Base-by-base conservation (phyloP, 768 basidiomycete species). In the Xanthoconium stramineum region DNA sequence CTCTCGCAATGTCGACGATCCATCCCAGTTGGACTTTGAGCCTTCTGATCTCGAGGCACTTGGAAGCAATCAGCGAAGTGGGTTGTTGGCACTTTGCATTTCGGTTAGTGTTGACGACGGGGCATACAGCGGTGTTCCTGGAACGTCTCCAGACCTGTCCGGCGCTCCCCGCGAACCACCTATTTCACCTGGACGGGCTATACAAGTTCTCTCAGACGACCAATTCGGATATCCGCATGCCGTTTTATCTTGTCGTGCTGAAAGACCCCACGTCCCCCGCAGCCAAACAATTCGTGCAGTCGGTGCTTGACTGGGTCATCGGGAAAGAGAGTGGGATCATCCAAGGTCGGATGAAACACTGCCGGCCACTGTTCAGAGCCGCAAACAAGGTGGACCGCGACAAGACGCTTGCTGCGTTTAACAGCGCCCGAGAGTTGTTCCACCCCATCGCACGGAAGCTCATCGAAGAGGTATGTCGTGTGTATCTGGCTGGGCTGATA, bases 291-390 rank as follows among this genome's bases (percentile, higher is more conserved):
- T 75, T 69, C 42, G 70, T 70, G 6, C 61, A 62, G n/a, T 59
- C 66, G 1, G 80, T 78, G 3, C 73, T 75, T 0, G 69, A 75
- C 43, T 83, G 81, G 81, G 74, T 81, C 32, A 69, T 71, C 10
- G 80, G 78, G 11, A 68, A 61, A 17, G 72, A 73, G 40, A 72
- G 71, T 13, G 73, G 76, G 17, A 57, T 77, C 43, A 65, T 82
- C 39, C 78, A 79, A 50, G 80, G 80, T 8, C 72, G 81, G 55
- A 82, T 82, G 80, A 83, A 83, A 61, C 82, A 80, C 67, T 82
- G 81, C 64, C 62, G 81, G 48, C 78, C 81, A 3, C 58, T 74
- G 17, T 80, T 83, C 62, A 72, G 72, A 53, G 76, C 70, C 6
- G 64, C 72, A 33, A 62, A 67, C 61, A 71, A 69, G 57, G 76